Evolutionary conservation across 495 filamentous ascomycete species (phyloP).

Genomic region (Tuber calosporum): DNA sequence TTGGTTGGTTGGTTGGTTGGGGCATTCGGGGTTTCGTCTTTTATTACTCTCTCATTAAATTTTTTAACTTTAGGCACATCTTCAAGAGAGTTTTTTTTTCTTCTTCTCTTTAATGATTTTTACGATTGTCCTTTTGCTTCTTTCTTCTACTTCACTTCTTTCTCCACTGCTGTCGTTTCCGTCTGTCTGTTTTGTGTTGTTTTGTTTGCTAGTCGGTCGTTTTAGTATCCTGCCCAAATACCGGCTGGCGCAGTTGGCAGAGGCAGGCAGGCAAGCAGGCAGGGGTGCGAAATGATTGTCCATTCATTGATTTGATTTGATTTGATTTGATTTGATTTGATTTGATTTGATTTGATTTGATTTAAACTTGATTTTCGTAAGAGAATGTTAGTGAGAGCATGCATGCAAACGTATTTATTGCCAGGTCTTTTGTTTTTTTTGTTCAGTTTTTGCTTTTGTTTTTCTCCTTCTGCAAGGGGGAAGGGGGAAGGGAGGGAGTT

Average conservation of each 20-base stretch:
- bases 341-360: slow-evolving; percentile 12
- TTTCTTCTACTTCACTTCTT: slow-evolving; percentile 15
- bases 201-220: slow-evolving; percentile 8
- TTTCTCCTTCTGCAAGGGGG: not conserved
- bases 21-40: not conserved
- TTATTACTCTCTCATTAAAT: not conserved
- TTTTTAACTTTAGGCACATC: slow-evolving; percentile 5
- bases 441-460: too few species aligned
- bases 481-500: not conserved
- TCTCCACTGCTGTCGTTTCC: not conserved
- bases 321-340: slow-evolving; percentile 23
- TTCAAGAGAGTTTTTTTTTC: slow-evolving; percentile 17
- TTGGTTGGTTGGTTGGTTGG: not conserved
- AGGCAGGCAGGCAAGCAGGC: not conserved
- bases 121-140: slow-evolving; percentile 22
- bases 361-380: not conserved
- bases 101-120: slow-evolving; percentile 34
- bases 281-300: slow-evolving; percentile 12
- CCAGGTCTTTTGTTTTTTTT: too few species aligned
- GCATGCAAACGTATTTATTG: not conserved
- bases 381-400: not conserved
- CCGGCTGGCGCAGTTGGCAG: not conserved
- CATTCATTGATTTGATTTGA: slow-evolving; percentile 23
- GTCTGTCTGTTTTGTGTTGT: slow-evolving; percentile 15
- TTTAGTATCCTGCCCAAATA: not conserved